Evolutionary conservation across 202 grass and related monocot genomes (phyloP).

Genomic region (Zoysia matrella): DNA sequence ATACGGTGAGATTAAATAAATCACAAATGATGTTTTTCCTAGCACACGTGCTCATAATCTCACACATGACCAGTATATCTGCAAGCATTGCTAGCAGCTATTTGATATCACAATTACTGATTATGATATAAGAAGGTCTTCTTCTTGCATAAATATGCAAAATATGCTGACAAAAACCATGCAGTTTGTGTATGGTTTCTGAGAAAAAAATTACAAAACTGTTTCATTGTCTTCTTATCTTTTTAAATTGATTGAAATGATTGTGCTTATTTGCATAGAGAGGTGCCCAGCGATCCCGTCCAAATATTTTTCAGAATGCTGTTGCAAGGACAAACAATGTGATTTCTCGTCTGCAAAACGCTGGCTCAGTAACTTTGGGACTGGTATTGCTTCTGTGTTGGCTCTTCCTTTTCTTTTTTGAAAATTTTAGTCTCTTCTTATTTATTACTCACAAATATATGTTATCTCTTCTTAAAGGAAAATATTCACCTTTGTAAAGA

Average conservation of each 20-base stretch:
- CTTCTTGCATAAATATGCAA: slow-evolving; percentile 18
- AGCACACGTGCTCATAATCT: background rate
- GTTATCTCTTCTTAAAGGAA: slow-evolving; percentile 5
- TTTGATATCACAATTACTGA: background rate
- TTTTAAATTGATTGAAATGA: slow-evolving; percentile 22
- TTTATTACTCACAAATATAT: slow-evolving; percentile 15
- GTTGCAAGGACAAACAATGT: background rate
- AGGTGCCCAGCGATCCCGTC: slow-evolving; percentile 29
- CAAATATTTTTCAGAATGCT: slow-evolving; percentile 31
- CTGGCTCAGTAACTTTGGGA: slow-evolving; percentile 21
- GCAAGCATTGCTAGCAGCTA: slow-evolving; percentile 25
- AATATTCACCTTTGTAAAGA: slow-evolving; percentile 2
- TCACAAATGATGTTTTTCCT: slow-evolving; percentile 25
- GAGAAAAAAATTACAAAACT: too few species aligned
- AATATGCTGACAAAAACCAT: background rate
- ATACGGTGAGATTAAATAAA: slow-evolving; percentile 48
- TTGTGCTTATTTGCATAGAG: slow-evolving; percentile 47
- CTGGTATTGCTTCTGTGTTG: slow-evolving; percentile 34
- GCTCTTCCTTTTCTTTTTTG: slow-evolving; percentile 4
- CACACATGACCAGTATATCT: background rate
- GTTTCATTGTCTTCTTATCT: background rate
- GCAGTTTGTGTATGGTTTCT: too few species aligned
- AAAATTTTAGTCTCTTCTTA: too few species aligned
- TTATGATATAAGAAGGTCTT: background rate
- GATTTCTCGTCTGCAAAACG: slow-evolving; percentile 26